Conservation (phyloP, 2,329 filamentous ascomycete genomes). For the Botrytis galanthina region DNA sequence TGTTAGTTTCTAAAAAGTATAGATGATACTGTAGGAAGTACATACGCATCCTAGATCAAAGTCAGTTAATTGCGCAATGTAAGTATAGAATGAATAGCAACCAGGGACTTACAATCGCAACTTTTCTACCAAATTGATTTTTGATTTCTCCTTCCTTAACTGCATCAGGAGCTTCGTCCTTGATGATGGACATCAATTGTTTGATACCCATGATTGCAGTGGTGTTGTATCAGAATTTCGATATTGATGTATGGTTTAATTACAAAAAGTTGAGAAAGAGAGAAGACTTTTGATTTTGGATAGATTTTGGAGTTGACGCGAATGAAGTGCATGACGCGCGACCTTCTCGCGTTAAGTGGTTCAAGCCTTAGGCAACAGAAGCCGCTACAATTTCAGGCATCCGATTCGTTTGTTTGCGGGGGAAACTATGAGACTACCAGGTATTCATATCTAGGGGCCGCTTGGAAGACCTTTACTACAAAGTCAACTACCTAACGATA, state of each 20-base stretch:
- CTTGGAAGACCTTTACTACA: neutral
- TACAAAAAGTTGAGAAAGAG: slow-evolving; percentile 3
- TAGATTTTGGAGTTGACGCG: slow-evolving; percentile 16
- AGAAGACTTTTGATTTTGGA: slow-evolving; percentile 8
- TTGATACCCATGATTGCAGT: slow-evolving; percentile 59
- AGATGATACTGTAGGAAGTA: neutral
- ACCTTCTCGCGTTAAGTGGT: slow-evolving; percentile 23
- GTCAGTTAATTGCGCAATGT: slow-evolving; percentile 24
- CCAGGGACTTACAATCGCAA: slow-evolving; percentile 74
- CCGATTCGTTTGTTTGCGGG: neutral
- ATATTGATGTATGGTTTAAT: slow-evolving; percentile 16
- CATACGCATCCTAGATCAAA: slow-evolving; percentile 55
- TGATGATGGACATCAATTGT: slow-evolving; percentile 77
- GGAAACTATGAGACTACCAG: neutral
- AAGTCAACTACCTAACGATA: neutral
- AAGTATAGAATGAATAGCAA: slow-evolving; percentile 2
- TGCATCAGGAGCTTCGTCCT: slow-evolving; percentile 90
- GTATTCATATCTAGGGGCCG: neutral
- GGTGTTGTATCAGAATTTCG: neutral
- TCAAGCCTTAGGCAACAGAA: slow-evolving; percentile 4
- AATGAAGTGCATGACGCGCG: slow-evolving; percentile 21
- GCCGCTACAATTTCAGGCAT: neutral
- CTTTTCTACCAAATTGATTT: slow-evolving; percentile 96
- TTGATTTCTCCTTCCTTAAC: slow-evolving; percentile 98
- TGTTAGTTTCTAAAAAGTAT: slow-evolving; percentile 24